Base-by-base conservation (phyloP, 2,329 filamentous ascomycete genomes). In the Fusarium sp. region DNA sequence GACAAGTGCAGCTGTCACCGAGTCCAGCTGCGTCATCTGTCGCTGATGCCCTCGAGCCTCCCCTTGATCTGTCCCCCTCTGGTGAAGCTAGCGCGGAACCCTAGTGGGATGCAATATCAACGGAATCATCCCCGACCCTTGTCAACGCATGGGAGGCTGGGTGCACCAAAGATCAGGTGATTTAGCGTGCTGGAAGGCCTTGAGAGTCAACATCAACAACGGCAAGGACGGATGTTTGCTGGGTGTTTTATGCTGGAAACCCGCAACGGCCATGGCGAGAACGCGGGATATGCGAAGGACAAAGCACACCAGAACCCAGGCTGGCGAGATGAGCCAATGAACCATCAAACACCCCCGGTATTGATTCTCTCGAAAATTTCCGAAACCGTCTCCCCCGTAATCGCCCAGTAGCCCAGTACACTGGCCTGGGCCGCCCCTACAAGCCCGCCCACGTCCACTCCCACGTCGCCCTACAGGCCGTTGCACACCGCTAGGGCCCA, bases 161-260 rank as follows among this genome's bases (percentile, higher is more conserved):
- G 57, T 69, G 66, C 72, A 69, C 68, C 58, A 72, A 67, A 62
- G 74, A 78, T 78, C 75, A 77, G 75, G 77, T 78, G 75, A 78
- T 76, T 77, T 78, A 75, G 73, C 72, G 76, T 68, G 57, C 59
- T 57, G 27, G 31, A n/a, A 57, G 20, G 44, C 22, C 42, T 57
- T 70, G 67, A 57, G 55, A 17, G 59, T 33, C 35, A 22, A 69
- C 44, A 36, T 66, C 66, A 64, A 44, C 66, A 64, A 44, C 27
- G 36, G 63, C 20, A 33, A 57, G 64, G 60, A 36, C 17, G 29
- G 58, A 44, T 53, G n/a, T 49, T 44, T 31, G 24, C 27, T 56
- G 44, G 22, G 58, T 31, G 60, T 59, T 56, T 27, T 35, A 27
- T 27, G 10, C 31, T 6, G 9, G n/a, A 14, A 35, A 6, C n/a